Conservation (phyloP, 163 green algal species). For the Chloromonas sp. region DNA sequence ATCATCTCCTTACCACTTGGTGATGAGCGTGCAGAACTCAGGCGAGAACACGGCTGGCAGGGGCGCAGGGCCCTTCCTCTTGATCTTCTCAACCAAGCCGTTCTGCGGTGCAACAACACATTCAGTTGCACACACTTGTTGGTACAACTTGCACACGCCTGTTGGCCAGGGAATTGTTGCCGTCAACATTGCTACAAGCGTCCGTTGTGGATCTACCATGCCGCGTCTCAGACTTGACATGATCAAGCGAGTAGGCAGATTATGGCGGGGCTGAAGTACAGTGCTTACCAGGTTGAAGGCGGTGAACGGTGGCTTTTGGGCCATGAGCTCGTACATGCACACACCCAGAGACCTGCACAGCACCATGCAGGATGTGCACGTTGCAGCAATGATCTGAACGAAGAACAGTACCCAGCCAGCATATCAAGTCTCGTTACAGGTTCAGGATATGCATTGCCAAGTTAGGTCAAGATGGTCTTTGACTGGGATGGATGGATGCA, state of each 20-base stretch:
- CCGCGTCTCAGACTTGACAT: no score
- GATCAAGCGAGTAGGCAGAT: no score
- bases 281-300: slow-evolving; percentile 55
- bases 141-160: neutral
- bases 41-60: neutral
- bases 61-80: neutral
- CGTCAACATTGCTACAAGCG: neutral
- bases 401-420: neutral
- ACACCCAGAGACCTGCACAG: slow-evolving; percentile 51
- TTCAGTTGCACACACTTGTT: neutral
- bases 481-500: neutral
- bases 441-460: neutral
- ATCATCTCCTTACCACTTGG: neutral
- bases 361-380: neutral
- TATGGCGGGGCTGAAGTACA: no score
- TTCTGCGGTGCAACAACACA: neutral
- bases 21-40: neutral
- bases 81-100: slow-evolving; percentile 39
- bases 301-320: slow-evolving; percentile 52
- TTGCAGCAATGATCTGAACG: neutral
- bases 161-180: neutral
- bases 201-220: neutral
- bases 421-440: neutral
- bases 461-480: neutral
- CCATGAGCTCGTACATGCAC: slow-evolving; percentile 66